A percentile compares a stretch with the other conserved stretches of the same genome.
These are phyloP conservation scores for Neofusicoccum umdonicola DNA, from an alignment of 2,329 filamentous ascomycete species.

Conservation along the genomic window DNA sequence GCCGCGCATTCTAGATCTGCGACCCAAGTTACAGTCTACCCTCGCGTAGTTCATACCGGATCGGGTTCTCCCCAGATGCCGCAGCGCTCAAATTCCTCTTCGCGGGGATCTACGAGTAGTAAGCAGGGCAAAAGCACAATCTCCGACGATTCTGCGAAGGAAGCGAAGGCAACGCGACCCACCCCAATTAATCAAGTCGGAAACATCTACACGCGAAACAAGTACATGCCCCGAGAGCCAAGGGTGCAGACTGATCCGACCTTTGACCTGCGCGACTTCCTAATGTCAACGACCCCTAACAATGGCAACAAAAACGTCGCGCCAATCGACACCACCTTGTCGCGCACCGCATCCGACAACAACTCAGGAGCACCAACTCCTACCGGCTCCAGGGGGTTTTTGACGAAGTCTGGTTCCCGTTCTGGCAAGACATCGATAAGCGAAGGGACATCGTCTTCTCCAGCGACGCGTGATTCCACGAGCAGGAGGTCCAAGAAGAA, in stretches of 20 bases:
- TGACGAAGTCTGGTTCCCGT: constrained; percentile 2
- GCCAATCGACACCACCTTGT: constrained; percentile 7
- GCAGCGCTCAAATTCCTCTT: constrained; percentile 11
- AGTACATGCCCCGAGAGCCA: constrained; percentile 64
- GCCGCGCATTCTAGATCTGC: neutral
- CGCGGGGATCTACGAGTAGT: neutral
- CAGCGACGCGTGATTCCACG: neutral
- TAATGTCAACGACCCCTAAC: constrained; percentile 72
- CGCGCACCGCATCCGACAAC: neutral
- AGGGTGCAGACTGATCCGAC: constrained; percentile 68
- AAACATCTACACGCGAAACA: constrained; percentile 13
- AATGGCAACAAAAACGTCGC: constrained; percentile 8
- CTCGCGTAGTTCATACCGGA: constrained; percentile 31
- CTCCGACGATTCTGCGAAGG: constrained; percentile 13
- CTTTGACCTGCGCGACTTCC: constrained; percentile 84
- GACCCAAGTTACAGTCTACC: constrained; percentile 27
- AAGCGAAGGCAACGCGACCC: constrained; percentile 6
- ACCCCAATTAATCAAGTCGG: constrained; percentile 8
- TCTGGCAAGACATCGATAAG: constrained; percentile 18
- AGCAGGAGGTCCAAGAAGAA: constrained; percentile 20
- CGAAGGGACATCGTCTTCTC: constrained; percentile 1
- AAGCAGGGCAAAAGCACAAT: constrained; percentile 2
- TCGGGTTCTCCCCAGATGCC: constrained; percentile 21
- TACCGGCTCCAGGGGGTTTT: neutral
- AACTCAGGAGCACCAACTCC: neutral